phyloP scores from a whole-genome alignment of 2,329 filamentous ascomycete genomes.

The Cladosporium sp. region DNA sequence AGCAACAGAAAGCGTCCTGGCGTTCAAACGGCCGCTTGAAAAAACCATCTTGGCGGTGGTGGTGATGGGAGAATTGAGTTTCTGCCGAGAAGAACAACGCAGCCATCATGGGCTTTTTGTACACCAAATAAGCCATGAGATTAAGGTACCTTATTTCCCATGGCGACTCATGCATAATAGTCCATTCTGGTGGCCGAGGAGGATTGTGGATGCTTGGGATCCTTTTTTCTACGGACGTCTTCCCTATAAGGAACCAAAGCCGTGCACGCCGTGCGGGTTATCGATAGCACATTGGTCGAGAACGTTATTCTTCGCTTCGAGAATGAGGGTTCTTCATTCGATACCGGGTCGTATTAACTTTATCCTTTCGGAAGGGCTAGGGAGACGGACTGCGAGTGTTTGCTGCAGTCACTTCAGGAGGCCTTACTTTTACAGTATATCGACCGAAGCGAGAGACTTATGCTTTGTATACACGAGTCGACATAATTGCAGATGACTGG shows the following conservation, averaged over 20 bases:
- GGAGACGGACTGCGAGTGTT: no score
- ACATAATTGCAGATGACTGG: no score
- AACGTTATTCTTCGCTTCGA: not conserved
- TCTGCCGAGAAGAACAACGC: not conserved
- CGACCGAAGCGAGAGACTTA: no score
- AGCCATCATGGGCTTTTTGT: not conserved
- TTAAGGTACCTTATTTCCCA: not conserved
- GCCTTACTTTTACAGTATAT: no score
- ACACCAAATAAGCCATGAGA: not conserved
- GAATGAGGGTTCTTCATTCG: not conserved
- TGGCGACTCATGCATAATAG: conserved; percentile 2
- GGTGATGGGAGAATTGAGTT: not conserved
- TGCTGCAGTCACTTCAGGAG: no score
- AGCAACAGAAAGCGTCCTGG: not conserved
- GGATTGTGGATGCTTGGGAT: conserved; percentile 1
- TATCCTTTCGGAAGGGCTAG: no score
- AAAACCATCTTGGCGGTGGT: not conserved
- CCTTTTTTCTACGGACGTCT: not conserved
- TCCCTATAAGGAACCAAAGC: conserved; percentile 5
- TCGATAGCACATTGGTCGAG: not conserved
- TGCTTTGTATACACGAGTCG: no score
- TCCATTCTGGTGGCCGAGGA: not conserved
- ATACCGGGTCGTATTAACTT: no score
- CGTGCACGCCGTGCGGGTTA: conserved; percentile 4
- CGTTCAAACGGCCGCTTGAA: not conserved